phyloP scores from a whole-genome alignment of 306 rosid genomes.

The Parietaria judaica region DNA sequence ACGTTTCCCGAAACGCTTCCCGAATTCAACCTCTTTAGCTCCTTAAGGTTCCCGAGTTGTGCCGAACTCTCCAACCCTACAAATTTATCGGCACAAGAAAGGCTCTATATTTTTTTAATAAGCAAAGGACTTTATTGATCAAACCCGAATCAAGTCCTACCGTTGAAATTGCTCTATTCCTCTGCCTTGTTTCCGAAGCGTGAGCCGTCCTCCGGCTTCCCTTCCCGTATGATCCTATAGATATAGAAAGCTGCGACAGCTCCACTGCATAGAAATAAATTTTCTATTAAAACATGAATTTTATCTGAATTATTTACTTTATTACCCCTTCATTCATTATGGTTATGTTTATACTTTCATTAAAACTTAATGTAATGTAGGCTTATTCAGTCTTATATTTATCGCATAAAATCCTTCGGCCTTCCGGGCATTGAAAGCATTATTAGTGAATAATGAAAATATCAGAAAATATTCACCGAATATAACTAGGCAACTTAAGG shows the following conservation, averaged over 20 bases:
- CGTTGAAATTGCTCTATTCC: constrained; percentile 23
- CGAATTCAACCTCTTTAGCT: not conserved
- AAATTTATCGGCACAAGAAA: not conserved
- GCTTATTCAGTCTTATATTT: too few species aligned
- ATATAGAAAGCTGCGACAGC: constrained; percentile 57
- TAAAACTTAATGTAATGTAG: too few species aligned
- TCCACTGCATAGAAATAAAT: constrained; percentile 46
- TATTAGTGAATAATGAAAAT: too few species aligned
- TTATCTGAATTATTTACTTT: too few species aligned
- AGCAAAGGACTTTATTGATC: too few species aligned
- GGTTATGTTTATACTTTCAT: too few species aligned
- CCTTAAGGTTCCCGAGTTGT: not conserved
- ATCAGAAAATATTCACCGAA: too few species aligned
- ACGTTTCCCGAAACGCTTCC: not conserved
- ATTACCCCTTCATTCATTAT: too few species aligned
- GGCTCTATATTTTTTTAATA: too few species aligned
- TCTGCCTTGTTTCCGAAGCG: constrained; percentile 37
- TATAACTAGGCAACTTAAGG: not conserved
- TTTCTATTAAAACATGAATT: not conserved
- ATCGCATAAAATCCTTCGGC: too few species aligned
- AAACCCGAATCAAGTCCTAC: not conserved
- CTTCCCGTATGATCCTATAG: constrained; percentile 42
- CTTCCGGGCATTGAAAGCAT: too few species aligned
- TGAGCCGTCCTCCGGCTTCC: constrained; percentile 32
- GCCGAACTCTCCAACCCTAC: constrained; percentile 31